These are phyloP conservation scores for Earliella scabrosa DNA, from an alignment of 1,284 basidiomycete species.

Conservation along the genomic window DNA sequence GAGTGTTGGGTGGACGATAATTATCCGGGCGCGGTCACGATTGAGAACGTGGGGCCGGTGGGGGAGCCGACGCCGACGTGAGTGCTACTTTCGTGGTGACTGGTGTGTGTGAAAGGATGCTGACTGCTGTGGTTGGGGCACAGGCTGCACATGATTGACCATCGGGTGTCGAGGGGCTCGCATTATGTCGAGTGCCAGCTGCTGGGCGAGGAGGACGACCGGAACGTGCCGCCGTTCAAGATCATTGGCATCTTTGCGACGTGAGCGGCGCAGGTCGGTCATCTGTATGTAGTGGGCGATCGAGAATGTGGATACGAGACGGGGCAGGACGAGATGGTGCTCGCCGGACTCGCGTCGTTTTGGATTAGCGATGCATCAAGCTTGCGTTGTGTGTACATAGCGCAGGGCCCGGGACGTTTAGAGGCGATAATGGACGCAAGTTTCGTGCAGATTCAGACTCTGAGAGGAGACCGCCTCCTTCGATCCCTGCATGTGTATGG, in stretches of 20 bases:
- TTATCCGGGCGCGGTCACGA: constrained; percentile 58
- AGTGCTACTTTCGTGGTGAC: constrained; percentile 35
- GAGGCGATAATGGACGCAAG: constrained; percentile 1
- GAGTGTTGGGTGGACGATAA: constrained; percentile 92
- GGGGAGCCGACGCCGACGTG: constrained; percentile 56
- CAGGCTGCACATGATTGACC: constrained; percentile 82
- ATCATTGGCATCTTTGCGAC: constrained; percentile 84
- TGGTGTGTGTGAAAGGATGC: constrained; percentile 7
- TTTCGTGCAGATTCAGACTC: too few relatives aligned
- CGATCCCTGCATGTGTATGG: too few relatives aligned
- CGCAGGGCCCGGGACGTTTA: too few relatives aligned
- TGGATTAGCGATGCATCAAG: too few relatives aligned
- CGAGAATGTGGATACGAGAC: too few relatives aligned
- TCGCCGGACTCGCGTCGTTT: too few relatives aligned
- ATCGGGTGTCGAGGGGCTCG: constrained; percentile 72
- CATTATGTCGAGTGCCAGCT: constrained; percentile 88
- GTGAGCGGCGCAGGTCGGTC: too few relatives aligned
- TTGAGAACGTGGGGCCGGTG: constrained; percentile 66
- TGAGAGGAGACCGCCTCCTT: too few relatives aligned
- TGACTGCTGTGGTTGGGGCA: background rate
- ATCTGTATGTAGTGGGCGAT: background rate
- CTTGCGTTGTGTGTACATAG: too few relatives aligned
- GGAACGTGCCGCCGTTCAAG: constrained; percentile 75
- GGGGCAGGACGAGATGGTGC: too few relatives aligned
- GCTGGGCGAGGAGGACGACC: constrained; percentile 77